Evolutionary conservation across 192 early-diverging fungal genomes (phyloP), one percentile per base, ranked within the genome.

Genomic region (Phycomyces blakesleeanus): DNA sequence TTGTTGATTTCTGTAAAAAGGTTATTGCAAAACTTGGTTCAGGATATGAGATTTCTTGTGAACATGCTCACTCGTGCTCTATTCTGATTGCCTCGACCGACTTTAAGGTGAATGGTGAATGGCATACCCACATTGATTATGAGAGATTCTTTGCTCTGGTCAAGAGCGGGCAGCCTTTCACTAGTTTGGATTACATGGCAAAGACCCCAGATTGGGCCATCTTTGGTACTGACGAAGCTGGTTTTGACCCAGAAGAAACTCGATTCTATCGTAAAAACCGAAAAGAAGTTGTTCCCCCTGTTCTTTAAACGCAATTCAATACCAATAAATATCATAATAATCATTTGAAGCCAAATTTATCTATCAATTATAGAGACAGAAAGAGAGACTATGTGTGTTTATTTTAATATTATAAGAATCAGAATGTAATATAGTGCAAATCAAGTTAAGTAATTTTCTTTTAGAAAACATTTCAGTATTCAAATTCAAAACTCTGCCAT

Each of bases 91-190:
- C 89, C 4, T 77, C 79, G 38, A 78, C 75, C 22, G 76, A 83
- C 44, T 90, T 83, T 67, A 87, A 84, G 76, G 83, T 83, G 56
- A 70, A 87, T 26, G 81, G 81, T 42, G 75, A 73, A 50, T 90
- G 89, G 89, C 71, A 82, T 51, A 90, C 89, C 7, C 87, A 87
- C 73, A 90, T 90, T 58, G 87, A 90, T 57, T 90, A 90, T 60
- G 71, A 78, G 20, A 78, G 75, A 57, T 90, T 90, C 73, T 85
- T 87, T 76, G 76, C 79, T 22, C 63, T 90, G 24, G 78, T 80
- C 22, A 74, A 78, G 61, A 74, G 57, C 26, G 81, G 78, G 6
- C 55, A 82, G 37, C 71, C 70, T 47, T 84, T 84, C 51, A 86
- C 82, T 11, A 77, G 78, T 39, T 57, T 84, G 71, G 89, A 90